A percentile compares a stretch with the other conserved stretches of the same genome.
phyloP scores from a whole-genome alignment of 129 eudicot species.

The Flaveria linearis region DNA sequence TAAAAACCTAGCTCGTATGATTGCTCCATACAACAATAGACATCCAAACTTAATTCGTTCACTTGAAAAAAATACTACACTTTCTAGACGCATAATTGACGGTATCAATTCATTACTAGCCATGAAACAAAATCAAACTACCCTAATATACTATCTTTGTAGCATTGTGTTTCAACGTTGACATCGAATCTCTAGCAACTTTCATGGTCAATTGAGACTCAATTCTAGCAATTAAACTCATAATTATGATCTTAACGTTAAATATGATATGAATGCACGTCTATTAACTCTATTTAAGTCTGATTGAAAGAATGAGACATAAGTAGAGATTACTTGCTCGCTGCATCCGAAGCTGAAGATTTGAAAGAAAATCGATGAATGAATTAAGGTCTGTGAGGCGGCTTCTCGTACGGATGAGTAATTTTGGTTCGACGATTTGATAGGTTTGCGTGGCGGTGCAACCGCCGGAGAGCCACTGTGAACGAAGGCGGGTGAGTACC shows the following conservation, averaged over 20 bases:
- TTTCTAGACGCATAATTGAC: neutral
- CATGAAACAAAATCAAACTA: neutral
- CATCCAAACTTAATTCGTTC: neutral
- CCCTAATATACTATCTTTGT: neutral
- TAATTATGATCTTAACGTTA: neutral
- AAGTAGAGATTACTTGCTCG: constrained; percentile 6
- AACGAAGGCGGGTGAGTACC: constrained; percentile 22
- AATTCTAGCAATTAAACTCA: neutral
- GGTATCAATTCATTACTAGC: neutral
- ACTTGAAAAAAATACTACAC: neutral
- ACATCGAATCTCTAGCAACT: neutral
- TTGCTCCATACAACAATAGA: neutral
- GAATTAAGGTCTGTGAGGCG: neutral
- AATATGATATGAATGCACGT: constrained; percentile 19
- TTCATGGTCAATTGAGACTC: neutral
- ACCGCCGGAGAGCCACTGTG: constrained; percentile 31
- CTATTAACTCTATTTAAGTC: no score
- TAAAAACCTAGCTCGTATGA: constrained; percentile 12
- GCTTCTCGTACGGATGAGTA: neutral
- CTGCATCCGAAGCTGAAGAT: neutral
- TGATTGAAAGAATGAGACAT: neutral
- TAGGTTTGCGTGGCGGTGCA: constrained; percentile 35
- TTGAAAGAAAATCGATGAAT: constrained; percentile 3
- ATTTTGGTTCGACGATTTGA: constrained; percentile 14
- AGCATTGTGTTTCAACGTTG: neutral